phyloP scores from a whole-genome alignment of 2,329 filamentous ascomycete genomes.

The Clonostachys rhizophaga region DNA sequence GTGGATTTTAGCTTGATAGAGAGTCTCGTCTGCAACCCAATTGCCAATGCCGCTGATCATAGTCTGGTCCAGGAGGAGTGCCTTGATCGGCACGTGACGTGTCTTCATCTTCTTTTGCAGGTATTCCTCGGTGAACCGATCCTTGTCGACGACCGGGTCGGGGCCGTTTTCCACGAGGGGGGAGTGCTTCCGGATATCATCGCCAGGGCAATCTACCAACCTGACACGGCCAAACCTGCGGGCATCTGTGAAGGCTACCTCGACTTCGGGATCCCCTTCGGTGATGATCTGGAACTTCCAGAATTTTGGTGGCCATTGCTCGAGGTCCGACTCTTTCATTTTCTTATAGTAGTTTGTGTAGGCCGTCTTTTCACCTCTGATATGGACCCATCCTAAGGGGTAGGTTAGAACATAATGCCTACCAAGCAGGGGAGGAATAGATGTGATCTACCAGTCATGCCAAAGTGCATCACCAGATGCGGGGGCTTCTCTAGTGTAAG shows the following conservation, averaged over 20 bases:
- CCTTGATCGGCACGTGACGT: slow-evolving; percentile 85
- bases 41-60: slow-evolving; percentile 93
- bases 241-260: slow-evolving; percentile 79
- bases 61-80: slow-evolving; percentile 79
- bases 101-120: slow-evolving; percentile 64
- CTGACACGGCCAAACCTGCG: slow-evolving; percentile 76
- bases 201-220: slow-evolving; percentile 74
- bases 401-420: slow-evolving; percentile 3
- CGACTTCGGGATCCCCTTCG: slow-evolving; percentile 40
- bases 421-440: background rate
- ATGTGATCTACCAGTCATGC: slow-evolving; percentile 52
- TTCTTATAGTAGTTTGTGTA: slow-evolving; percentile 82
- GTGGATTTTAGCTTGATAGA: slow-evolving; percentile 85
- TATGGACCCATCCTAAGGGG: slow-evolving; percentile 72
- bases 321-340: slow-evolving; percentile 52
- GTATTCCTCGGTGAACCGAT: slow-evolving; percentile 73
- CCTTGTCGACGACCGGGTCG: slow-evolving; percentile 81
- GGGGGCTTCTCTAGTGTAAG: slow-evolving; percentile 65
- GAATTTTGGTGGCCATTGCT: slow-evolving; percentile 80
- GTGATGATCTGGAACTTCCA: slow-evolving; percentile 82
- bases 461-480: slow-evolving; percentile 86
- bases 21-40: slow-evolving; percentile 93
- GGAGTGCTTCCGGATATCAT: slow-evolving; percentile 68
- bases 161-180: slow-evolving; percentile 91
- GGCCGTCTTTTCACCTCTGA: slow-evolving; percentile 70